Evolutionary conservation across 164 flowering plant species (phyloP), one percentile per base, ranked within the genome.

Genomic region (Sedum album): DNA sequence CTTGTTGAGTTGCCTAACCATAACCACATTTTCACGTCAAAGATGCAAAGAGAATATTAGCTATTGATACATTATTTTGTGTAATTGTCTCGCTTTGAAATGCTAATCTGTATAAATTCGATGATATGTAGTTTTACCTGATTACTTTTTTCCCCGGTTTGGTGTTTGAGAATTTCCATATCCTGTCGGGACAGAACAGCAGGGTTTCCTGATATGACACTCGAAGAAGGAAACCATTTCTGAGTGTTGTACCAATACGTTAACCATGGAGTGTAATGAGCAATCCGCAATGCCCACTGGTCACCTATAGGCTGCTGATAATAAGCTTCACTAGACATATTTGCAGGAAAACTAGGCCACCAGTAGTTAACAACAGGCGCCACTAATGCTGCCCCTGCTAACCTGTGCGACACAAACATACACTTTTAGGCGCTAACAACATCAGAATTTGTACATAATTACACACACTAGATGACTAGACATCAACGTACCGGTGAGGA

Each of bases 181-280:
- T 86, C 90, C 21, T 75, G 79, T 4, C 21, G 71, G 8, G 85
- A 78, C 26, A 79, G 67, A 49, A 74, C 44, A 5, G 42, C 60
- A 35, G 78, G 81, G 49, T 31, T 73, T 0, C 48, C 31, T 17
- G 69, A 68, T 31, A 68, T 51, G 21, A 75, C 79, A 41, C 67
- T 65, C 15, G 74, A 62, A 18, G 73, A 21, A 60, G 82, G 82
- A 66, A 83, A 81, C 64, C 74, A 66, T 31, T 83, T 81, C 69
- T 83, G 88, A 31, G 86, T 83, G 71, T 79, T 81, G 84, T 83
- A 83, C 86, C 86, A 83, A 69, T 81, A 80, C 23, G 77, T 71
- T 5, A 83, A 78, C 80, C 83, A 80, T 36, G 84, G 84, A 6
- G 69, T 11, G 49, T 83, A 68, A 68, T 79, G 89, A 38, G 80